Percentiles rank a stretch among this genome's conserved stretches.
Conservation (phyloP, 768 basidiomycete genomes). For the Dentipellis fragilis region DNA sequence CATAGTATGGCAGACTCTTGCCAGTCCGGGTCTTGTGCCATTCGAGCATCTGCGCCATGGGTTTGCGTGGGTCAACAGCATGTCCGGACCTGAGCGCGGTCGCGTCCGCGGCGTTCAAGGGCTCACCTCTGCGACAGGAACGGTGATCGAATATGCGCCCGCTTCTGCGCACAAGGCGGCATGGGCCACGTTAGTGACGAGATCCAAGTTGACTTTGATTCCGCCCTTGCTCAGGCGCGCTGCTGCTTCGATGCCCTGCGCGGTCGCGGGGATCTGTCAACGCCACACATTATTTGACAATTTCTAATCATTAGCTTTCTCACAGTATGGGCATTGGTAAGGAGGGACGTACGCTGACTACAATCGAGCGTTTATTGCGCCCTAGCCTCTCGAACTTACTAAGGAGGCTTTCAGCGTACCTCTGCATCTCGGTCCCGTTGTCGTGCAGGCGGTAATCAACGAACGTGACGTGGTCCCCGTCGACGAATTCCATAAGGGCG, state of each 20-base stretch:
- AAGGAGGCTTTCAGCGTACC: slow-evolving; percentile 31
- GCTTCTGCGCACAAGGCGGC: slow-evolving; percentile 47
- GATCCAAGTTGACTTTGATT: slow-evolving; percentile 41
- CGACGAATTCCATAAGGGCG: slow-evolving; percentile 31
- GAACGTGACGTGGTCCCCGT: slow-evolving; percentile 37
- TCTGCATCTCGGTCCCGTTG: slow-evolving; percentile 28
- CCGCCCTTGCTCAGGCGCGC: slow-evolving; percentile 26
- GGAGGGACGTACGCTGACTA: slow-evolving; percentile 38
- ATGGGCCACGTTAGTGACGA: slow-evolving; percentile 46
- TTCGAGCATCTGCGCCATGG: slow-evolving; percentile 1
- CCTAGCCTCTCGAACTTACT: slow-evolving; percentile 31
- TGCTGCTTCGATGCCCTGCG: slow-evolving; percentile 25
- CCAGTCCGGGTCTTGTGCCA: slow-evolving; percentile 3
- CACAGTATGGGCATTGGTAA: background rate
- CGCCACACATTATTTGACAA: background rate
- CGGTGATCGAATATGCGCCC: slow-evolving; percentile 35
- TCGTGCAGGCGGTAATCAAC: slow-evolving; percentile 39
- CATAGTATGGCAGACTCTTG: background rate
- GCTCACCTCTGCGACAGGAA: slow-evolving; percentile 41
- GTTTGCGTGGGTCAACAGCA: background rate
- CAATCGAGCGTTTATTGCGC: slow-evolving; percentile 28
- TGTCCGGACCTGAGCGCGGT: background rate
- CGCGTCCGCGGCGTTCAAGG: background rate
- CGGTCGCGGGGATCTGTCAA: background rate
- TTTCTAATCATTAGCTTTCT: background rate